Evolutionary conservation across 257 asterid genomes (phyloP).

Genomic region (Solanum phureja): DNA sequence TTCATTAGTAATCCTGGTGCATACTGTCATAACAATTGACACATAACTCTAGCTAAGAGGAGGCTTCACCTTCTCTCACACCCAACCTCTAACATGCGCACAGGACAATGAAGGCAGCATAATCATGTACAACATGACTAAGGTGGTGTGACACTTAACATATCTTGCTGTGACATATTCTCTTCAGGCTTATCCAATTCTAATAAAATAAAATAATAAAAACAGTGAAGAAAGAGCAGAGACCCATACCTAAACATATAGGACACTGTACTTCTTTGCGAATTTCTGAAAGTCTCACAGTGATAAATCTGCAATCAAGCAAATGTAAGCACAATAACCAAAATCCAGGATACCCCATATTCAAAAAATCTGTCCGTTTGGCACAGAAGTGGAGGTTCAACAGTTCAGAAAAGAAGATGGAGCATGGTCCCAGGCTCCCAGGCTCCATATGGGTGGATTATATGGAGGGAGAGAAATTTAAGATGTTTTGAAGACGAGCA

Average conservation of each 20-base stretch:
- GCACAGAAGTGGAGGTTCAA: not conserved
- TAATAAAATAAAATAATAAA: not conserved
- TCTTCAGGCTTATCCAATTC: not conserved
- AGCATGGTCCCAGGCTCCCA: not conserved
- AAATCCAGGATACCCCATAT: not conserved
- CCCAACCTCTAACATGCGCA: not conserved
- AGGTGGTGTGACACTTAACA: not conserved
- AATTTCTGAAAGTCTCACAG: slow-evolving; percentile 73
- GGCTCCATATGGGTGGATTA: not conserved
- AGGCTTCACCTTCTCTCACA: not conserved
- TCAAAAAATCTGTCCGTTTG: not conserved
- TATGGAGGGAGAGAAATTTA: not conserved
- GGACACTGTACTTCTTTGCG: slow-evolving; percentile 99
- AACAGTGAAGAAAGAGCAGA: not conserved
- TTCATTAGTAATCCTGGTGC: not conserved
- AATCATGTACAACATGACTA: not conserved
- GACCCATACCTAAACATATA: slow-evolving; percentile 30
- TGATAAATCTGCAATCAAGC: slow-evolving; percentile 38
- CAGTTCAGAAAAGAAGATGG: not conserved
- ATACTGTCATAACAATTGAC: not conserved
- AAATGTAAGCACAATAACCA: not conserved
- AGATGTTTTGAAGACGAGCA: not conserved
- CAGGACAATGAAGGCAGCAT: not conserved
- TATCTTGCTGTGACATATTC: not conserved
- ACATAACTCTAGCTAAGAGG: not conserved